Evolutionary conservation across 805 yeast genomes (phyloP).

Genomic region (Pichia ethanolica): DNA sequence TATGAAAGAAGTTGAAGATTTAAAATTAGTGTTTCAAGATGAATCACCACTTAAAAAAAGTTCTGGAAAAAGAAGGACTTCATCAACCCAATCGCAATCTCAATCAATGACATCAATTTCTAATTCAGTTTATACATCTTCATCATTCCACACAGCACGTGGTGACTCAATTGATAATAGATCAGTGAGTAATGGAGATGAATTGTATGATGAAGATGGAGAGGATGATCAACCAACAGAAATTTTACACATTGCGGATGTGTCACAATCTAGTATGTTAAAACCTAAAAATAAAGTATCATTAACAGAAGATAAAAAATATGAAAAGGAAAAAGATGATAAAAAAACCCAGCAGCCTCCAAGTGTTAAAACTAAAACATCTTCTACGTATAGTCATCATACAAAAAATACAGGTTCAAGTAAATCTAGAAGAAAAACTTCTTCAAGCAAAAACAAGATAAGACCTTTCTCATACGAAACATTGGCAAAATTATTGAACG

Average conservation of each 20-base stretch:
- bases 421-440: constrained; percentile 10
- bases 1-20: constrained; percentile 27
- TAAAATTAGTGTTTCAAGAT: constrained; percentile 22
- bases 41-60: neutral
- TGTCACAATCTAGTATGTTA: neutral
- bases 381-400: neutral
- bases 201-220: neutral
- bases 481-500: constrained; percentile 43
- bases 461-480: constrained; percentile 35
- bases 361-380: neutral
- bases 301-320: neutral
- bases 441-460: constrained; percentile 14
- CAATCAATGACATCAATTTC: neutral
- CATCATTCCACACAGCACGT: constrained; percentile 13
- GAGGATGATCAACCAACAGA: constrained; percentile 1
- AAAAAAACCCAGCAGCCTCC: neutral
- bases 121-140: constrained; percentile 3
- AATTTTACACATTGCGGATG: neutral
- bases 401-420: constrained; percentile 1
- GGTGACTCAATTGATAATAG: neutral
- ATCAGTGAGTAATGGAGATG: neutral
- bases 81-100: neutral
- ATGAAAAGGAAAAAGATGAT: too few species aligned
- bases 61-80: neutral
- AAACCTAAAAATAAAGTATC: too few species aligned